Percentiles rank a stretch among this genome's conserved stretches.
Evolutionary conservation across 1,284 basidiomycete genomes (phyloP).

Genomic region (Mycosarcoma maydis): DNA sequence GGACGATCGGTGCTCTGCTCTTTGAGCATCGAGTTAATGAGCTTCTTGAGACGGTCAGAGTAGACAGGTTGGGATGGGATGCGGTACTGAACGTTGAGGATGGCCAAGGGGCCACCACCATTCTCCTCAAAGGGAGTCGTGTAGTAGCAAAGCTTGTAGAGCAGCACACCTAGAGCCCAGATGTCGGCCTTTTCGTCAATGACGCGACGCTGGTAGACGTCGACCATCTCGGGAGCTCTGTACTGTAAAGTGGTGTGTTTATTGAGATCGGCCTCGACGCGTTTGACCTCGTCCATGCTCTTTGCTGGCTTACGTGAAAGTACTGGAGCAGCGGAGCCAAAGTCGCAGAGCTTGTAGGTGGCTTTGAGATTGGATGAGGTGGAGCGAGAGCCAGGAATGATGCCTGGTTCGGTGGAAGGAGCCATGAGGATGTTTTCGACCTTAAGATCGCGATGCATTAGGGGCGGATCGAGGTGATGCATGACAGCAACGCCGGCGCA

Average conservation of each 20-base stretch:
- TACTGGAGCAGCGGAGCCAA: conserved; percentile 84
- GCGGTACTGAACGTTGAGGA: conserved; percentile 94
- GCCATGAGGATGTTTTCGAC: conserved; percentile 87
- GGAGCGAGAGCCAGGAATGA: conserved; percentile 63
- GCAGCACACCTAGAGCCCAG: conserved; percentile 79
- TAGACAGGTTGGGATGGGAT: conserved; percentile 78
- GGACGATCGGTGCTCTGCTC: conserved; percentile 57
- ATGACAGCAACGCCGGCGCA: conserved; percentile 71
- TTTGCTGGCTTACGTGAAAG: conserved; percentile 51
- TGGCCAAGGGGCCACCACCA: conserved; percentile 91
- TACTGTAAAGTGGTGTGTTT: conserved; percentile 94
- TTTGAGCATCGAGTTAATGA: conserved; percentile 74
- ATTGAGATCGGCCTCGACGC: conserved; percentile 89
- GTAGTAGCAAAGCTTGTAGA: conserved; percentile 93
- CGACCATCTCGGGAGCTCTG: conserved; percentile 96
- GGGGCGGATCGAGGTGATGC: conserved; percentile 88
- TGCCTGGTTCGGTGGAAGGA: conserved; percentile 43
- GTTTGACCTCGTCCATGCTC: conserved; percentile 72
- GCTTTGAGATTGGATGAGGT: conserved; percentile 69
- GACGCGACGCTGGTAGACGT: conserved; percentile 81
- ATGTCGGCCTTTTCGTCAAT: conserved; percentile 90
- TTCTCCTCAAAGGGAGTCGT: conserved; percentile 84
- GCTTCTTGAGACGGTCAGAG: conserved; percentile 81
- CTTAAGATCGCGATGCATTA: conserved; percentile 97
- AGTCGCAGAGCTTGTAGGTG: conserved; percentile 95